phyloP scores from a whole-genome alignment of 768 basidiomycete species.

The Collybia sordida region DNA sequence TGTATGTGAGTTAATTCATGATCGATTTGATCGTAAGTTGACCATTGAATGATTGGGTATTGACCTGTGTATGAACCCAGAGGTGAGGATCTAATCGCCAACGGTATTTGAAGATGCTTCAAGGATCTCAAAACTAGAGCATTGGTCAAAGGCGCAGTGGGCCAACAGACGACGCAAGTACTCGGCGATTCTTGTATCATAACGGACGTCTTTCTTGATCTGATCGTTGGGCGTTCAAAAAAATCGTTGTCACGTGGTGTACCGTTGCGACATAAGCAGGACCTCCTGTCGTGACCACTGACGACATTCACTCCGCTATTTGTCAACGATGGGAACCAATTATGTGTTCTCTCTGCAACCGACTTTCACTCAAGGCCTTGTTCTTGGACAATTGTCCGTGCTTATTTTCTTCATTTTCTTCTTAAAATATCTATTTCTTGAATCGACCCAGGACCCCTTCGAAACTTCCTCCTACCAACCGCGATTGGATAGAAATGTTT shows the following conservation, averaged over 20 bases:
- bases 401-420: slow-evolving; percentile 73
- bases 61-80: slow-evolving; percentile 6
- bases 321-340: slow-evolving; percentile 44
- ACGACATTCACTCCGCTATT: slow-evolving; percentile 1
- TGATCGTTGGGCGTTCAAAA: no score
- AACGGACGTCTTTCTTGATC: no score
- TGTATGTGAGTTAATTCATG: slow-evolving; percentile 66
- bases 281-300: slow-evolving; percentile 1
- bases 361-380: slow-evolving; percentile 93
- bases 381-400: slow-evolving; percentile 91
- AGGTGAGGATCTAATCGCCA: slow-evolving; percentile 17
- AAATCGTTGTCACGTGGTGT: not conserved
- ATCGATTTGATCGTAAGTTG: slow-evolving; percentile 84
- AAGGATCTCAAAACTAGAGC: slow-evolving; percentile 45
- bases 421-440: slow-evolving; percentile 94
- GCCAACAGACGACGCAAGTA: slow-evolving; percentile 41
- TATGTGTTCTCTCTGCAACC: slow-evolving; percentile 76
- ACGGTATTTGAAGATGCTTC: slow-evolving; percentile 17
- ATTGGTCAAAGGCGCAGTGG: slow-evolving; percentile 46
- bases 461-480: slow-evolving; percentile 62
- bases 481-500: slow-evolving; percentile 47
- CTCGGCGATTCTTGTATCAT: slow-evolving; percentile 3
- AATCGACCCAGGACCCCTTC: slow-evolving; percentile 61
- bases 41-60: slow-evolving; percentile 66
- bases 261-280: not conserved